These are phyloP conservation scores for Saposhnikovia divaricata DNA, from an alignment of 129 eudicot species.

Conservation along the genomic window DNA sequence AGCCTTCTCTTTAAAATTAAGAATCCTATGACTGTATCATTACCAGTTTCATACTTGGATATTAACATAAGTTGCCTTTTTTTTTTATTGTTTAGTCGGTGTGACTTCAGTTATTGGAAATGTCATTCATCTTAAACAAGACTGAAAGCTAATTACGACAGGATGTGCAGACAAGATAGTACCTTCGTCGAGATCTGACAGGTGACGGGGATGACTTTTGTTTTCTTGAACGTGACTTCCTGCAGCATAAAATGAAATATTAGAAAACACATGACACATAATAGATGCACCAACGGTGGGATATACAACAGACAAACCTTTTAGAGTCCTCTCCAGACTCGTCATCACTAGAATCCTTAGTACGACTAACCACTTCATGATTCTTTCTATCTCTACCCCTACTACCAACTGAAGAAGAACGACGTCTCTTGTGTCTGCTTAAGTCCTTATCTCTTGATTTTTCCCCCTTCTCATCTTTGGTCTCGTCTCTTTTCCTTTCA, in stretches of 20 bases:
- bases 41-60: neutral
- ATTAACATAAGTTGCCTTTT: neutral
- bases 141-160: neutral
- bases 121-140: neutral
- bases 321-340: conserved; percentile 57
- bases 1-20: too few species aligned
- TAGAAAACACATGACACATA: neutral
- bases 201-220: conserved; percentile 73
- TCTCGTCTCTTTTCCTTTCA: conserved; percentile 46
- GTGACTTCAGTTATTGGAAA: neutral
- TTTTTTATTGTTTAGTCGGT: too few species aligned
- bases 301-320: conserved; percentile 34
- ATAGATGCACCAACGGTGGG: neutral
- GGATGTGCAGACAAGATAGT: conserved; percentile 16
- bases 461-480: conserved; percentile 55
- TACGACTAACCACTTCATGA: conserved; percentile 1
- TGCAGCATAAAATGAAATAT: conserved; percentile 19
- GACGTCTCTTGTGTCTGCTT: conserved; percentile 52
- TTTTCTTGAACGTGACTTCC: conserved; percentile 56
- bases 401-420: conserved; percentile 56
- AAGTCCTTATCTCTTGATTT: conserved; percentile 51
- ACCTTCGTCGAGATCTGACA: conserved; percentile 79
- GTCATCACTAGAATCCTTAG: conserved; percentile 57
- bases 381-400: conserved; percentile 51
- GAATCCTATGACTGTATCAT: neutral